Percentiles rank a stretch among this genome's conserved stretches.
phyloP scores from a whole-genome alignment of 2,329 filamentous ascomycete species.

The Simplicillium aogashimaense region DNA sequence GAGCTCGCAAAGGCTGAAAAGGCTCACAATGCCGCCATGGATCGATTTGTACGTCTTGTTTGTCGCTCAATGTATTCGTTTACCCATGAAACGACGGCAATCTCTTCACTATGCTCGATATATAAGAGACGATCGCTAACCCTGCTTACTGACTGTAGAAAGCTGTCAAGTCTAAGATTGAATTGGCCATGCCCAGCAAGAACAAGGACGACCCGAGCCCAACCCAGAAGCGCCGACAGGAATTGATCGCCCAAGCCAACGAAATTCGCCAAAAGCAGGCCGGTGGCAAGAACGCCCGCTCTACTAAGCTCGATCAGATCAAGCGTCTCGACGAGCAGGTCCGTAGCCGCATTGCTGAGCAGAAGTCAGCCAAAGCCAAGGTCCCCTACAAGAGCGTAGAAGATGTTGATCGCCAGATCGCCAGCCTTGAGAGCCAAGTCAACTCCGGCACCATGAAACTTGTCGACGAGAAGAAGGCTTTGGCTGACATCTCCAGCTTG shows the following conservation, averaged over 20 bases:
- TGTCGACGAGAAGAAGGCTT: constrained; percentile 93
- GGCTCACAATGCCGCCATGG: constrained; percentile 69
- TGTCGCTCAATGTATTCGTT: background rate
- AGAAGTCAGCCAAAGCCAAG: constrained; percentile 75
- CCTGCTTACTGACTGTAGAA: constrained; percentile 44
- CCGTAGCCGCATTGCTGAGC: constrained; percentile 74
- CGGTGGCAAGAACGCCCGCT: constrained; percentile 73
- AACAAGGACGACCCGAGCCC: constrained; percentile 73
- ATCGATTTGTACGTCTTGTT: constrained; percentile 31
- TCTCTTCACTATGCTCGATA: background rate
- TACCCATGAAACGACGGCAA: background rate
- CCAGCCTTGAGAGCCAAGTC: constrained; percentile 72
- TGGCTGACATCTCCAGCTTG: constrained; percentile 71
- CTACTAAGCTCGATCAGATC: constrained; percentile 75
- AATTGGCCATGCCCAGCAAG: constrained; percentile 64
- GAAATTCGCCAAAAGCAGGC: constrained; percentile 82
- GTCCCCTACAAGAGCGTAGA: constrained; percentile 79
- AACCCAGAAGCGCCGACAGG: constrained; percentile 70
- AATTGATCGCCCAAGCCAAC: constrained; percentile 73
- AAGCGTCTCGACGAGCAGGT: constrained; percentile 85
- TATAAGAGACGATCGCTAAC: too few relatives aligned
- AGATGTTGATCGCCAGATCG: constrained; percentile 78
- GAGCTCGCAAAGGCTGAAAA: constrained; percentile 75
- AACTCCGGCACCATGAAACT: constrained; percentile 87
- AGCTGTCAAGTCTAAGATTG: constrained; percentile 79